phyloP scores from a whole-genome alignment of 345 rosid genomes.

The Sonneratia caseolaris region DNA sequence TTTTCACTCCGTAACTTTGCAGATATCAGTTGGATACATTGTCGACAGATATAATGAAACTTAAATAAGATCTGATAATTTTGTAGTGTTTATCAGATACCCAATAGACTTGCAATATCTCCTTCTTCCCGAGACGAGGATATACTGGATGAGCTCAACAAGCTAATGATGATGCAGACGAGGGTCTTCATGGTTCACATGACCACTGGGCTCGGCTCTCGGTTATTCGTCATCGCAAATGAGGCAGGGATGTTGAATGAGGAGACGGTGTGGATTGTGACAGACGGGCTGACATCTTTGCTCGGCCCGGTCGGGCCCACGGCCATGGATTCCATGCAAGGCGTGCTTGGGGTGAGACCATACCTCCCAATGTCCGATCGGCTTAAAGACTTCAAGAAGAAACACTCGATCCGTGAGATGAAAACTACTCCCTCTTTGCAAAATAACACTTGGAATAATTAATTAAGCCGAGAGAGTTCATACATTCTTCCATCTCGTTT shows the following conservation, averaged over 20 bases:
- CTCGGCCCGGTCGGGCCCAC: neutral
- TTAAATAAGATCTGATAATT: neutral
- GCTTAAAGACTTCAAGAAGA: neutral
- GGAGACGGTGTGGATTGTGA: constrained; percentile 31
- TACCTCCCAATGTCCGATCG: neutral
- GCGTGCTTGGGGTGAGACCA: constrained; percentile 10
- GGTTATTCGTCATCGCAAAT: constrained; percentile 15
- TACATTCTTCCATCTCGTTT: neutral
- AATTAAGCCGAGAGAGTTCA: neutral
- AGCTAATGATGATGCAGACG: constrained; percentile 22
- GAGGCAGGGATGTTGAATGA: constrained; percentile 24
- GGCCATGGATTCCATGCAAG: constrained; percentile 9
- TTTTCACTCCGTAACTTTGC: neutral
- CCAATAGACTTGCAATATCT: constrained; percentile 16
- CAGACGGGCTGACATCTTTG: constrained; percentile 14
- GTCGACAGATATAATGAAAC: neutral
- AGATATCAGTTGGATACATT: neutral
- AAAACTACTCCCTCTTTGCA: neutral
- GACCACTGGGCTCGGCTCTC: constrained; percentile 19
- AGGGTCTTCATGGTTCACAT: constrained; percentile 36
- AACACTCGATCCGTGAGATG: neutral
- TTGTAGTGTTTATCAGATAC: neutral
- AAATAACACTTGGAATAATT: neutral
- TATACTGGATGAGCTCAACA: constrained; percentile 17
- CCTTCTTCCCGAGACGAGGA: constrained; percentile 5